Conservation (phyloP, 1,284 basidiomycete genomes). For the Pseudozyma flocculosa region DNA sequence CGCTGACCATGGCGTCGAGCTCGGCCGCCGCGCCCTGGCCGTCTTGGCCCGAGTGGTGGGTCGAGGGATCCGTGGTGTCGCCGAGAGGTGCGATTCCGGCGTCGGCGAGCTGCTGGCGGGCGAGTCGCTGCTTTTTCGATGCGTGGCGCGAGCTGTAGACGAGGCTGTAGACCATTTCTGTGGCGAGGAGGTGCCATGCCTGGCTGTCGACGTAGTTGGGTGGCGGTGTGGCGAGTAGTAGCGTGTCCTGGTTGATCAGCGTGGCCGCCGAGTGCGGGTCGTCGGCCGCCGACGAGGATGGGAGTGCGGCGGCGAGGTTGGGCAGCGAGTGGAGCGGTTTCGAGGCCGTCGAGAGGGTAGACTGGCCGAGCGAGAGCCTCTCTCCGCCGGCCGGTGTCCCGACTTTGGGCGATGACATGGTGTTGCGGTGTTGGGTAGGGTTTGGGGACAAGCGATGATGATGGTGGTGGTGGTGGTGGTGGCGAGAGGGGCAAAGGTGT, state of each 20-base stretch:
- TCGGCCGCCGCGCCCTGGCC: no score
- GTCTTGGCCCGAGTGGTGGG: no score
- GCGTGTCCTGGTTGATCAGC: slow-evolving; percentile 37
- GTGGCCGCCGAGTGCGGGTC: neutral
- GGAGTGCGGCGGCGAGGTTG: slow-evolving; percentile 3
- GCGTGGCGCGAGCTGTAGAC: slow-evolving; percentile 38
- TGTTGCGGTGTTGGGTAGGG: no score
- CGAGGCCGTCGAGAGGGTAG: slow-evolving; percentile 8
- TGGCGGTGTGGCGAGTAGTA: slow-evolving; percentile 57
- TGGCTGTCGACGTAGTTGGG: slow-evolving; percentile 68
- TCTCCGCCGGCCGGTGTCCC: slow-evolving; percentile 8
- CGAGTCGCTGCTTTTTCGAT: slow-evolving; percentile 61
- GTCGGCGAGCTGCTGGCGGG: slow-evolving; percentile 58
- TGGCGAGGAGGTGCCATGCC: slow-evolving; percentile 79
- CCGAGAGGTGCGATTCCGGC: slow-evolving; percentile 15
- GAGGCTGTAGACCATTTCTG: slow-evolving; percentile 65
- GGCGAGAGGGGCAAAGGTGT: no score
- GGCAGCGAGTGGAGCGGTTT: slow-evolving; percentile 30
- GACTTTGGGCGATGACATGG: neutral
- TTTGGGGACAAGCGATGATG: no score
- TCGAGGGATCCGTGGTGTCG: no score
- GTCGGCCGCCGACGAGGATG: no score
- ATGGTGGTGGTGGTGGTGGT: no score
- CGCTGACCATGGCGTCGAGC: slow-evolving; percentile 70
- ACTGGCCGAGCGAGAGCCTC: slow-evolving; percentile 22